phyloP scores from a whole-genome alignment of 345 rosid genomes.

The Gossypium australe region DNA sequence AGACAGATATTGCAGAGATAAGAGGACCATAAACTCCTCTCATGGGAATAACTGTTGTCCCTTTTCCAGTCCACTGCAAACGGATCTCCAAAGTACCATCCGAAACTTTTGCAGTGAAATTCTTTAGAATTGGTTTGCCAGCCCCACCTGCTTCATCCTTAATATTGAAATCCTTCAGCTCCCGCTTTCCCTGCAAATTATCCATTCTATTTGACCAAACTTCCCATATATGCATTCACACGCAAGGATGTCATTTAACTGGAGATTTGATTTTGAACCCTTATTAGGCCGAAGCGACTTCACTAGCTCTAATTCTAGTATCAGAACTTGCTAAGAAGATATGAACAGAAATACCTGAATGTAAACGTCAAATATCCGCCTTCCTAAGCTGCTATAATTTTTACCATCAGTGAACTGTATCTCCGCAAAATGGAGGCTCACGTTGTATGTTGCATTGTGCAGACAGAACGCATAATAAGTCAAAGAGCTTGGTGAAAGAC shows the following conservation, averaged over 20 bases:
- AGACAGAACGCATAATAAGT: constrained; percentile 62
- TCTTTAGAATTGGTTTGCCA: constrained; percentile 29
- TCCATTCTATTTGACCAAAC: neutral
- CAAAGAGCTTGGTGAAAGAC: constrained; percentile 42
- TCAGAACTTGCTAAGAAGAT: neutral
- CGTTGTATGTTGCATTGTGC: constrained; percentile 42
- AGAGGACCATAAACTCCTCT: constrained; percentile 62
- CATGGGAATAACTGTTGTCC: constrained; percentile 44
- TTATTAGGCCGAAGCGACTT: neutral
- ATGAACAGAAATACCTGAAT: constrained; percentile 43
- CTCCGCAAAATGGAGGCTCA: constrained; percentile 26
- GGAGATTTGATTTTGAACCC: no score
- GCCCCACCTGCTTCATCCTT: constrained; percentile 42
- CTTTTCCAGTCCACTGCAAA: constrained; percentile 67
- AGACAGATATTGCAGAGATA: constrained; percentile 57
- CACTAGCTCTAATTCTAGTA: neutral
- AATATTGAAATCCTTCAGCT: constrained; percentile 49
- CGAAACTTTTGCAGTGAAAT: constrained; percentile 14
- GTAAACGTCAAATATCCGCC: constrained; percentile 53
- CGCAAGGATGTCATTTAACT: no score
- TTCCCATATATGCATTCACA: neutral
- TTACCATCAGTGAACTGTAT: constrained; percentile 34
- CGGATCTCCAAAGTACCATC: constrained; percentile 50
- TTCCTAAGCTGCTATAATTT: constrained; percentile 34
- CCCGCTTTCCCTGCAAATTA: constrained; percentile 35